Conservation (phyloP, 1,139 yeast genomes). For the Pneumocystis sp. region DNA sequence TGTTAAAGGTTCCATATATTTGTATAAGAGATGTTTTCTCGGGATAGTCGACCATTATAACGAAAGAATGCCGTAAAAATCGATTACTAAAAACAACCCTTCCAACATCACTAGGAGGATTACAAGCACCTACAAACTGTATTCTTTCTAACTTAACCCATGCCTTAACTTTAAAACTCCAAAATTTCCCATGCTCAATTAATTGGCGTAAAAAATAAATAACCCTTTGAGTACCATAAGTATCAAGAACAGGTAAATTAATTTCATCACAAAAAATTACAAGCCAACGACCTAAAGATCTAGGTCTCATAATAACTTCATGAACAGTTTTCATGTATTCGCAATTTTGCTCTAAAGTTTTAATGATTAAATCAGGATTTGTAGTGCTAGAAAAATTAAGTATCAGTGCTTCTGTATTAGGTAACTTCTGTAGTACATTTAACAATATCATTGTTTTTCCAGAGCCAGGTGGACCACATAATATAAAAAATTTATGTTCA, state of each 20-base stretch:
- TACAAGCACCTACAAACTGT: slow-evolving; percentile 89
- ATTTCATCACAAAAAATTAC: slow-evolving; percentile 88
- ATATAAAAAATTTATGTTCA: slow-evolving; percentile 46
- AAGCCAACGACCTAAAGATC: slow-evolving; percentile 50
- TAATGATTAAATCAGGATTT: slow-evolving; percentile 44
- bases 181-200: slow-evolving; percentile 62
- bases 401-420: slow-evolving; percentile 46
- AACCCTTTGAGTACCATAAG: slow-evolving; percentile 62
- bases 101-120: slow-evolving; percentile 74
- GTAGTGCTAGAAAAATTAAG: slow-evolving; percentile 80
- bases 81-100: slow-evolving; percentile 46
- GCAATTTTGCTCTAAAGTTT: slow-evolving; percentile 61
- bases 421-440: slow-evolving; percentile 47
- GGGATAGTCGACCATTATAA: slow-evolving; percentile 73
- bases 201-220: slow-evolving; percentile 66
- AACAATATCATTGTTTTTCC: slow-evolving; percentile 90
- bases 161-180: slow-evolving; percentile 43
- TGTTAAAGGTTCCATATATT: slow-evolving; percentile 48
- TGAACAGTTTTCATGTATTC: slow-evolving; percentile 38
- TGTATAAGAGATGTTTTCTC: slow-evolving; percentile 45
- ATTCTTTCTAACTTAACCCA: slow-evolving; percentile 59
- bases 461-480: slow-evolving; percentile 96
- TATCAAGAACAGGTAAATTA: slow-evolving; percentile 61
- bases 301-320: slow-evolving; percentile 47
- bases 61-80: slow-evolving; percentile 51